Percentiles rank a stretch among this genome's conserved stretches.
Evolutionary conservation across 2,329 filamentous ascomycete genomes (phyloP).

Genomic region (Trichoderma aggressivum): DNA sequence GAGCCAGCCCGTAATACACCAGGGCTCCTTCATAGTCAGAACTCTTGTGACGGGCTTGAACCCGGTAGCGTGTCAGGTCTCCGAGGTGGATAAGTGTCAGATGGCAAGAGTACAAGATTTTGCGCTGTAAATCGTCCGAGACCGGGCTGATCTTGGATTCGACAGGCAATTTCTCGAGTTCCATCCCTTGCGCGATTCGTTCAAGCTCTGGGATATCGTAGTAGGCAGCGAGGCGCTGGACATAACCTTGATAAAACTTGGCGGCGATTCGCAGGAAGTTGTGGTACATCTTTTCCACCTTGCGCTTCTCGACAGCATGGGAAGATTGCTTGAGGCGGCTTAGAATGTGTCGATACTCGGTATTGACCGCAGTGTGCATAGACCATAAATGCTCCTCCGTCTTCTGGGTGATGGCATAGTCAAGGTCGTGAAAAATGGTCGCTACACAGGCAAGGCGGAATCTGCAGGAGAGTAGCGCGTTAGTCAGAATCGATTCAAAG

Average conservation of each 20-base stretch:
- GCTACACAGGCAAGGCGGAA: conserved; percentile 70
- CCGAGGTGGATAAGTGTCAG: conserved; percentile 81
- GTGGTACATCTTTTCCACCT: conserved; percentile 76
- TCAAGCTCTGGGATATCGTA: conserved; percentile 53
- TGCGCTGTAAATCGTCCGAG: conserved; percentile 49
- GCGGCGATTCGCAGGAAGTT: conserved; percentile 85
- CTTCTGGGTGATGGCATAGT: conserved; percentile 58
- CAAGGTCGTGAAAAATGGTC: conserved; percentile 69
- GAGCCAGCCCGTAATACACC: conserved; percentile 80
- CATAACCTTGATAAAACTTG: conserved; percentile 82
- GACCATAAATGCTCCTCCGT: conserved; percentile 75
- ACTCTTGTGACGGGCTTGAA: conserved; percentile 67
- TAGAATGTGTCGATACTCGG: conserved; percentile 70
- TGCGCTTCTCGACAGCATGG: conserved; percentile 64
- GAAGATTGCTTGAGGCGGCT: conserved; percentile 50
- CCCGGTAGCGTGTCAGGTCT: conserved; percentile 83
- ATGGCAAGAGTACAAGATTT: conserved; percentile 72
- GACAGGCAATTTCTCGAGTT: conserved; percentile 41
- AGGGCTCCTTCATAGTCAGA: conserved; percentile 76
- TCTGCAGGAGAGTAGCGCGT: conserved; percentile 36
- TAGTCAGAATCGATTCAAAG: neutral
- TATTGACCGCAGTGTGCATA: conserved; percentile 73
- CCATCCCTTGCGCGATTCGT: conserved; percentile 40
- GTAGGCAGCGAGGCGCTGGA: conserved; percentile 67
- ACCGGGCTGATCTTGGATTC: conserved; percentile 44